These are phyloP conservation scores for Fusarium secorum DNA, from an alignment of 2,329 filamentous ascomycete species.

Conservation along the genomic window DNA sequence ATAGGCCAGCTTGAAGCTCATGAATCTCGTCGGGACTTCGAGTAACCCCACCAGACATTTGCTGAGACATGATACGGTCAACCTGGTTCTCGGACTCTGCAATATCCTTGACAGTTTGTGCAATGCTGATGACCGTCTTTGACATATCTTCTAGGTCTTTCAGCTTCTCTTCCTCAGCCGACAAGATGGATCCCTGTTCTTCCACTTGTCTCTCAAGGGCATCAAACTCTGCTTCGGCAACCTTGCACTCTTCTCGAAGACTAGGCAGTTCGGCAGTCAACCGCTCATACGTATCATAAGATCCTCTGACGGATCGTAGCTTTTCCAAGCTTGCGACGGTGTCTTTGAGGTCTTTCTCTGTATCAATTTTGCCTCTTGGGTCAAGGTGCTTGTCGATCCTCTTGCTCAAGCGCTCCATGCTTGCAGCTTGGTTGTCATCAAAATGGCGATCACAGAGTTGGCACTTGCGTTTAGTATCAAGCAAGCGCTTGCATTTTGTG, in stretches of 20 bases:
- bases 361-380: conserved; percentile 67
- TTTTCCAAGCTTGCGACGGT: conserved; percentile 60
- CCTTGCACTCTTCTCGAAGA: conserved; percentile 69
- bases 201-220: conserved; percentile 68
- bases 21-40: conserved; percentile 86
- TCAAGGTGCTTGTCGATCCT: conserved; percentile 71
- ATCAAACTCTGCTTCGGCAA: conserved; percentile 68
- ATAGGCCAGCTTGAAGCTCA: conserved; percentile 71
- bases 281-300: conserved; percentile 78
- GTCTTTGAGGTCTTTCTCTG: conserved; percentile 67
- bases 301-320: conserved; percentile 68
- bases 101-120: conserved; percentile 76
- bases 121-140: conserved; percentile 79
- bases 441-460: conserved; percentile 78
- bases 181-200: conserved; percentile 71
- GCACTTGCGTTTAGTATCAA: conserved; percentile 76
- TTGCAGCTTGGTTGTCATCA: conserved; percentile 64
- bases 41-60: conserved; percentile 70
- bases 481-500: conserved; percentile 68
- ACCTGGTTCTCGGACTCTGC: conserved; percentile 76
- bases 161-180: conserved; percentile 69
- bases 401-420: conserved; percentile 66
- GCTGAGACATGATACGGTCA: conserved; percentile 75
- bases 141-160: conserved; percentile 78
- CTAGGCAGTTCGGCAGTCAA: conserved; percentile 75